Percentiles rank a stretch among this genome's conserved stretches.
These are phyloP conservation scores for Cupressus sempervirens DNA, from an alignment of 75 land plant genomes.

Conservation along the genomic window DNA sequence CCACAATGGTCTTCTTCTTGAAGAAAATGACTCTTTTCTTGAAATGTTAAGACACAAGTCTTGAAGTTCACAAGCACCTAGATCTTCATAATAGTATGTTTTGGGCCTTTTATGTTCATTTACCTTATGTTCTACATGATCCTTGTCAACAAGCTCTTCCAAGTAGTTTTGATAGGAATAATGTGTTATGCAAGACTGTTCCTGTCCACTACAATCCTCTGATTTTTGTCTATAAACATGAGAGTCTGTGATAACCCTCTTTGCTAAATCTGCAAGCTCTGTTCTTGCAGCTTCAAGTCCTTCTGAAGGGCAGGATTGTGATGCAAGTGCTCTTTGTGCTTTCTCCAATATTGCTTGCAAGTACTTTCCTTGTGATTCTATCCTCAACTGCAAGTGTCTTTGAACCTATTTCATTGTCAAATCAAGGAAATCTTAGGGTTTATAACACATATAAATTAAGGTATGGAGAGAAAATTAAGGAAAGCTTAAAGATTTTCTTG, in stretches of 20 bases:
- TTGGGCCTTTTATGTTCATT: not conserved
- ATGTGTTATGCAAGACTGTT: not conserved
- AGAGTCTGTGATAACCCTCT: constrained; percentile 18
- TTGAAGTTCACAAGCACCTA: not conserved
- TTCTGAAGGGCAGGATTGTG: constrained; percentile 18
- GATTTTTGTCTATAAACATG: not conserved
- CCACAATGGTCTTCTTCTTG: not conserved
- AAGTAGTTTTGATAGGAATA: constrained; percentile 1
- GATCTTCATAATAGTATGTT: constrained; percentile 5
- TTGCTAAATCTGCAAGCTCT: constrained; percentile 41
- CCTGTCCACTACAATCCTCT: not conserved
- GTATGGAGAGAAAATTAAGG: not conserved
- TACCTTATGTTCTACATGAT: not conserved
- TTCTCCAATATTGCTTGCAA: constrained; percentile 49
- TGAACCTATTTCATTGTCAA: constrained; percentile 32
- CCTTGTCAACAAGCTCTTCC: not conserved
- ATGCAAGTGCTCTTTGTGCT: constrained; percentile 34
- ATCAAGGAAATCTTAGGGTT: not conserved
- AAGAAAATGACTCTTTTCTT: not conserved
- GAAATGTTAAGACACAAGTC: not conserved
- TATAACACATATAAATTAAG: not conserved
- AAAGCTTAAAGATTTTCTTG: not conserved
- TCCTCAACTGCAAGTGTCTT: constrained; percentile 36
- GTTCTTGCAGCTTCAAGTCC: constrained; percentile 49
- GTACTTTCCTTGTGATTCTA: constrained; percentile 50